Conservation (phyloP, 192 early-diverging fungal genomes). For the Gonapodya prolifera region DNA sequence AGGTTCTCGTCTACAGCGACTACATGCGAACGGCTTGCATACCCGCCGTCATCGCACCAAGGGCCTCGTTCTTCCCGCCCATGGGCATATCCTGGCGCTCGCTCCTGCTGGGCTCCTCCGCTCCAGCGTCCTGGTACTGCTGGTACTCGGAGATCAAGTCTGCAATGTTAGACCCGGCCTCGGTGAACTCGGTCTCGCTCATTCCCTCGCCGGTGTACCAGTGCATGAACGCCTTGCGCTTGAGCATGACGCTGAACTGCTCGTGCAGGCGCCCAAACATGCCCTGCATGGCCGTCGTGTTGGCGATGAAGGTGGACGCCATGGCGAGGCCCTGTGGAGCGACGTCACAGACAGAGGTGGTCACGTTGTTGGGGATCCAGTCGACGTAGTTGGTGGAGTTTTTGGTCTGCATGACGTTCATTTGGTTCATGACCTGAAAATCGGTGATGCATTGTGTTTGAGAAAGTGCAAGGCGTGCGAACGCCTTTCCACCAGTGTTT, state of each 20-base stretch:
- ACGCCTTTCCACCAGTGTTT: not conserved
- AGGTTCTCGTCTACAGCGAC: too few relatives aligned
- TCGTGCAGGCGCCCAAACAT: not conserved
- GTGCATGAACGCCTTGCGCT: conserved; percentile 19
- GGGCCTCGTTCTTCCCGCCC: not conserved
- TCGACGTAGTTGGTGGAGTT: not conserved
- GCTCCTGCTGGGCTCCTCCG: not conserved
- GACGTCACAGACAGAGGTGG: not conserved
- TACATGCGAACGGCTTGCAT: not conserved
- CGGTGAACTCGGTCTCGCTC: conserved; percentile 77
- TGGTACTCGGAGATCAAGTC: conserved; percentile 13
- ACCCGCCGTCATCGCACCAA: not conserved
- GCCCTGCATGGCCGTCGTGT: conserved; percentile 7
- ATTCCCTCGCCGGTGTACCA: conserved; percentile 84
- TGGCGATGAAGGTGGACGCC: conserved; percentile 3
- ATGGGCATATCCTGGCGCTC: not conserved
- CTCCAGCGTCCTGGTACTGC: conserved; percentile 8
- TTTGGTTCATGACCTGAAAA: not conserved
- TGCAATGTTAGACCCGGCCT: conserved; percentile 14
- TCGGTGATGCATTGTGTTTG: too few relatives aligned
- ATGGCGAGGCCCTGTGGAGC: not conserved
- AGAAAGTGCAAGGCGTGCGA: too few relatives aligned
- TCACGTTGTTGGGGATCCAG: conserved; percentile 8
- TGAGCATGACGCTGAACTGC: conserved; percentile 4
- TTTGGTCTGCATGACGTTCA: not conserved